Evolutionary conservation across 495 filamentous ascomycete species (phyloP).

Genomic region (Aspergillus steynii): DNA sequence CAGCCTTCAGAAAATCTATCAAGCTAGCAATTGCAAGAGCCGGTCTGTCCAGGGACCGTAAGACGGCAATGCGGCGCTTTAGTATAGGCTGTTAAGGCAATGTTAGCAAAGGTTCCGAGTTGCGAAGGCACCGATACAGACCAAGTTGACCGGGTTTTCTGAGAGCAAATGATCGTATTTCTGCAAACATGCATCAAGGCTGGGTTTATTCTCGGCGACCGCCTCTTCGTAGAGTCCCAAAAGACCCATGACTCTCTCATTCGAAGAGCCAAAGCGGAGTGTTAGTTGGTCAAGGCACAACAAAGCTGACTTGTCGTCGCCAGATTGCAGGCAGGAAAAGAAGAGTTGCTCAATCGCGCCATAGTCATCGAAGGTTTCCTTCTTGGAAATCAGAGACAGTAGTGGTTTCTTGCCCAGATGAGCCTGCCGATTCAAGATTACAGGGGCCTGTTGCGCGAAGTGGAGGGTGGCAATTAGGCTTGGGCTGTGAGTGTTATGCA

Average conservation of each 20-base stretch:
- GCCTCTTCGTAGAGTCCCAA: conserved; percentile 85
- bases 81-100: conserved; percentile 63
- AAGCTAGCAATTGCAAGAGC: conserved; percentile 74
- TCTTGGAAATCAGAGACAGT: conserved; percentile 51
- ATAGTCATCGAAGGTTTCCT: conserved; percentile 78
- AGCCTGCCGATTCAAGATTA: conserved; percentile 57
- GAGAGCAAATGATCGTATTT: conserved; percentile 75
- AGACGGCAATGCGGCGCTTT: conserved; percentile 81
- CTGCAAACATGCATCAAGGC: conserved; percentile 65
- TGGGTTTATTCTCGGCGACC: conserved; percentile 60
- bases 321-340: conserved; percentile 78
- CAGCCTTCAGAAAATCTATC: conserved; percentile 71
- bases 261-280: conserved; percentile 74
- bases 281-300: conserved; percentile 71
- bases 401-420: conserved; percentile 51
- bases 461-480: conserved; percentile 57
- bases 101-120: conserved; percentile 11
- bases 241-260: conserved; percentile 81
- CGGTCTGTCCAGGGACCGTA: conserved; percentile 66
- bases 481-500: conserved; percentile 29
- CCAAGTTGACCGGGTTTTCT: conserved; percentile 78
- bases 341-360: conserved; percentile 80
- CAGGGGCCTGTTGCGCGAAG: conserved; percentile 76
- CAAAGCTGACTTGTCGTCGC: conserved; percentile 76
- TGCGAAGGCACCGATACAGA: conserved; percentile 39